These are phyloP conservation scores for Euphorbia lathyris DNA, from an alignment of 345 rosid genomes.

Conservation along the genomic window DNA sequence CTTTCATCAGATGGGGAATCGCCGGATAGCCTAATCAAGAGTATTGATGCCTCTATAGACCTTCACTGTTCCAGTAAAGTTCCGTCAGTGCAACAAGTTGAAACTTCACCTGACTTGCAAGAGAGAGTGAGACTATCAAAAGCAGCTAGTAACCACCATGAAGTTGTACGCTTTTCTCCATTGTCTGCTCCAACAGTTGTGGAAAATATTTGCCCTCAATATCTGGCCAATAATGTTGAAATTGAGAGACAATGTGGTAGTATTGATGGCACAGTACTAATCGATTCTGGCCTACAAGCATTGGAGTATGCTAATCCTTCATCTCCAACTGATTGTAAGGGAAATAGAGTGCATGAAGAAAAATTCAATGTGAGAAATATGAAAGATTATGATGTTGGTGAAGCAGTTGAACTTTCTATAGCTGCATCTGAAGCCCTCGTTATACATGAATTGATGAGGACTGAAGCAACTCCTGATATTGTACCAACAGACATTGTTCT, in stretches of 20 bases:
- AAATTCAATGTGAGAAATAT: conserved; percentile 21
- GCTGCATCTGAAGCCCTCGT: conserved; percentile 70
- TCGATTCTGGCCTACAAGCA: conserved; percentile 11
- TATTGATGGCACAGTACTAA: neutral
- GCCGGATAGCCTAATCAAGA: conserved; percentile 22
- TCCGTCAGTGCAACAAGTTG: conserved; percentile 18
- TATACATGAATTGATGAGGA: conserved; percentile 47
- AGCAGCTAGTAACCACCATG: conserved; percentile 1
- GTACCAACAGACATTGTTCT: conserved; percentile 42
- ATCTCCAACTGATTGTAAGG: conserved; percentile 1
- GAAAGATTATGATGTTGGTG: conserved; percentile 33
- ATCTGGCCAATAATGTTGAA: neutral
- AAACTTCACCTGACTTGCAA: conserved; percentile 16
- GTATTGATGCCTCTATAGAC: conserved; percentile 6
- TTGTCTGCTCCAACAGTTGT: conserved; percentile 11
- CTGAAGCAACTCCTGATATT: conserved; percentile 31
- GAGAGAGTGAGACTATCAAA: conserved; percentile 14
- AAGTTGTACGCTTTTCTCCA: conserved; percentile 6
- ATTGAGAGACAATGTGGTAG: conserved; percentile 12
- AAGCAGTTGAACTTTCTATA: conserved; percentile 53
- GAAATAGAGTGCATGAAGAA: conserved; percentile 13
- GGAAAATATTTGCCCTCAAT: conserved; percentile 16
- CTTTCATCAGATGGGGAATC: conserved; percentile 38
- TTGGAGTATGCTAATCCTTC: conserved; percentile 13
- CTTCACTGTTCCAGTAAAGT: conserved; percentile 14